phyloP scores from a whole-genome alignment of 2,329 filamentous ascomycete genomes.

The Colletotrichum cuscutae region DNA sequence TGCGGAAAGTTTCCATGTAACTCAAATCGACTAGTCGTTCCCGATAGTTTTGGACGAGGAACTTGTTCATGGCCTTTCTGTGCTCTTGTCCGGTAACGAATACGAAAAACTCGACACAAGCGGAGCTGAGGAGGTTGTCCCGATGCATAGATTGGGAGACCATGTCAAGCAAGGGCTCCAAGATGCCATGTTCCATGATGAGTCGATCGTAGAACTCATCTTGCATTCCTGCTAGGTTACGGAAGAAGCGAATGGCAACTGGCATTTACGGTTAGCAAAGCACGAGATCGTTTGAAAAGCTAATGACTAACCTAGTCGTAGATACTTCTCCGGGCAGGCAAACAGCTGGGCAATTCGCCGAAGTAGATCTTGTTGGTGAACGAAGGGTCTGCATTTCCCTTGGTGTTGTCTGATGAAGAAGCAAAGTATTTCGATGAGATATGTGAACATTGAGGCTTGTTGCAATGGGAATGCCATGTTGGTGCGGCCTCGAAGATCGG shows the following conservation, averaged over 20 bases:
- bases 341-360: conserved; percentile 86
- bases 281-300: not conserved
- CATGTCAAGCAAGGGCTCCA: conserved; percentile 87
- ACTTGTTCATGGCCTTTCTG: conserved; percentile 82
- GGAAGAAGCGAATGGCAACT: conserved; percentile 95
- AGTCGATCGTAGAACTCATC: conserved; percentile 93
- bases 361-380: conserved; percentile 81
- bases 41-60: conserved; percentile 86
- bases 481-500: conserved; percentile 77
- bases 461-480: conserved; percentile 81
- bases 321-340: conserved; percentile 85
- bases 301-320: conserved; percentile 82
- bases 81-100: conserved; percentile 81
- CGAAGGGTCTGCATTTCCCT: conserved; percentile 87
- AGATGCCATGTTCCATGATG: conserved; percentile 81
- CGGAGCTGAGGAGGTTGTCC: conserved; percentile 93
- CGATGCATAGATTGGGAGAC: conserved; percentile 87
- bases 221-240: conserved; percentile 83
- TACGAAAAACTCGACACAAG: conserved; percentile 93
- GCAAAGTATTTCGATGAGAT: conserved; percentile 91
- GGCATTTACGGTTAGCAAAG: not conserved
- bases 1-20: conserved; percentile 87
- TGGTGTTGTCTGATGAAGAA: conserved; percentile 94
- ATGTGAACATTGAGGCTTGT: conserved; percentile 89
- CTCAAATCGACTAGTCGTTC: conserved; percentile 80